Evolutionary conservation across 805 yeast species (phyloP).

Genomic region (Yamadazyma nakazawae): DNA sequence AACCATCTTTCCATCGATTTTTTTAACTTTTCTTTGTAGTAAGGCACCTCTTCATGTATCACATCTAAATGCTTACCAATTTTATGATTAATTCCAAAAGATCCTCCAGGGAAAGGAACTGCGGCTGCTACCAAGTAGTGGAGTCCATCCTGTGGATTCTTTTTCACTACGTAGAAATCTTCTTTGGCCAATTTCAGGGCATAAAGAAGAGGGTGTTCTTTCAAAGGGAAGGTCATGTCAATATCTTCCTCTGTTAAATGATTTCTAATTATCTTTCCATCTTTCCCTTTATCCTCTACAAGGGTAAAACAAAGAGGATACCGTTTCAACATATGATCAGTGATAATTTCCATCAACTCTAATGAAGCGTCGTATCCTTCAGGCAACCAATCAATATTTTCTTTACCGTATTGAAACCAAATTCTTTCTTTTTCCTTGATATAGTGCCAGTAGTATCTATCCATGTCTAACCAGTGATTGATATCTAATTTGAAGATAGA

Average conservation of each 20-base stretch:
- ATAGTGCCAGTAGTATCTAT: constrained; percentile 66
- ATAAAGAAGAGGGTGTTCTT: constrained; percentile 60
- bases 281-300: constrained; percentile 35
- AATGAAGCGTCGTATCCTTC: constrained; percentile 58
- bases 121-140: constrained; percentile 72
- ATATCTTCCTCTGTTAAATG: constrained; percentile 60
- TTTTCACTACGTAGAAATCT: constrained; percentile 63
- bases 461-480: constrained; percentile 80
- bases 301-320: constrained; percentile 61
- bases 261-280: constrained; percentile 46
- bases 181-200: constrained; percentile 72
- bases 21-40: constrained; percentile 61
- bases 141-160: constrained; percentile 49
- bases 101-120: constrained; percentile 78
- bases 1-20: constrained; percentile 76
- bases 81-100: constrained; percentile 59
- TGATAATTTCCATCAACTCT: constrained; percentile 63
- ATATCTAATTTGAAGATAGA: constrained; percentile 66
- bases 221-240: constrained; percentile 58
- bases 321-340: constrained; percentile 55
- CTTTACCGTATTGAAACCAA: constrained; percentile 54
- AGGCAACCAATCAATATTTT: constrained; percentile 64
- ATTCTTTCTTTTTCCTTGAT: constrained; percentile 61
- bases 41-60: constrained; percentile 68
- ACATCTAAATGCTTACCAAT: constrained; percentile 60